Percentiles rank a stretch among this genome's conserved stretches.
Conservation (phyloP, 768 basidiomycete genomes). For the Auricularia heimuer region DNA sequence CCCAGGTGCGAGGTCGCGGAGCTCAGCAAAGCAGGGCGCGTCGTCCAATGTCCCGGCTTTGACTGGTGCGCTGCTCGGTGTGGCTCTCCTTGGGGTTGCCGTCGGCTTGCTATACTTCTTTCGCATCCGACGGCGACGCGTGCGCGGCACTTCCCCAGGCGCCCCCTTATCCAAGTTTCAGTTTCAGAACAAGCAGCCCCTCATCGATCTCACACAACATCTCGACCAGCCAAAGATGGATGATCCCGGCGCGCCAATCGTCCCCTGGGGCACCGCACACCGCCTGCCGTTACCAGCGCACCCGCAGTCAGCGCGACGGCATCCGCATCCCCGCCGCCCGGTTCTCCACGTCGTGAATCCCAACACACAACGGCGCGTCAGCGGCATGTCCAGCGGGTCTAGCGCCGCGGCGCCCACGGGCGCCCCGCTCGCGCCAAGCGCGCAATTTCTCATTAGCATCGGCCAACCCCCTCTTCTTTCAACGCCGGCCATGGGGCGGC, state of each 20-base stretch:
- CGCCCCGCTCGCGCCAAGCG: not conserved
- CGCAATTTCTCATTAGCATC: not conserved
- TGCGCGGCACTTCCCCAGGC: not conserved
- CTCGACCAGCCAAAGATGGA: not conserved
- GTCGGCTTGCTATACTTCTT: no score
- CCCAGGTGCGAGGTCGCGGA: no score
- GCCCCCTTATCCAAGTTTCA: no score
- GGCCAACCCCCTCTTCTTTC: not conserved
- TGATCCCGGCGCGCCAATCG: not conserved
- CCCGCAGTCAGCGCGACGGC: no score
- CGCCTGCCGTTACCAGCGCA: not conserved
- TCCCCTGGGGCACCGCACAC: not conserved
- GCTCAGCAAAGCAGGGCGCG: no score
- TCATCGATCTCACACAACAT: not conserved
- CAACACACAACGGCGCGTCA: no score
- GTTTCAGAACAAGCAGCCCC: not conserved
- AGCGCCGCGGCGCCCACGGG: not conserved
- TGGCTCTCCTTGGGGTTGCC: no score
- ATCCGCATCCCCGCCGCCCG: no score
- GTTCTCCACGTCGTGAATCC: no score
- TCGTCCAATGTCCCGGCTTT: no score
- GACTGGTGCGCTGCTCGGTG: no score
- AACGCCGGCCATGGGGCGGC: not conserved
- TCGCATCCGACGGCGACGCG: not conserved
- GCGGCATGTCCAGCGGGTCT: no score